Evolutionary conservation across 805 yeast genomes (phyloP), one percentile per base, ranked within the genome.

Genomic region (Saccharomyces mikatae): DNA sequence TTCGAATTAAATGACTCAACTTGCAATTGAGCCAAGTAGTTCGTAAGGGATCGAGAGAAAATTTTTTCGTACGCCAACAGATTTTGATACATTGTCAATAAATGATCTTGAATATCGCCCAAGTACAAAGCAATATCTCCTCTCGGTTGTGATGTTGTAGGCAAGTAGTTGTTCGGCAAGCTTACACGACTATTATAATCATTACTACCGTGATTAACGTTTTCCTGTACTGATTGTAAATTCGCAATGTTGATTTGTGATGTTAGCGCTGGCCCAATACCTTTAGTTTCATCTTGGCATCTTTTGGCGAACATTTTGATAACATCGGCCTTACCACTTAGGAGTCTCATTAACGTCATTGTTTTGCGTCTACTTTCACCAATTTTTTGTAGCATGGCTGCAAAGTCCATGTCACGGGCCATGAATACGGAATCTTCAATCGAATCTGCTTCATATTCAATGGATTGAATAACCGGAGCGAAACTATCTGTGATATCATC

Each of bases 91-190:
- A 91, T 90, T 21, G 97, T 90, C 56, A 89, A 84, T 63, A 90
- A 86, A 78, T 89, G 97, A 76, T 89, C 96, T 72, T 89, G 96
- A 66, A 89, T 89, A 80, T 89, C 97, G 52, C 96, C 96, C 58
- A 89, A 73, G 69, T 87, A 90, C 56, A 90, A 76, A 0, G 95
- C 95, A 71, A 90, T 89, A 63, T 90, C 97, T 27, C 86, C 90
- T 61, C 94, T 78, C 50, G 96, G 96, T 61, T 83, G 81, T 1
- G 79, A 75, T 17, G 68, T 66, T 4, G 57, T 52, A 28, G 67
- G 60, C 14, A 36, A 44, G 46, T 32, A 58, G 49, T 41, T 49
- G 41, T 56, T 36, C 17, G 13, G 10, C 2, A 36, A 36, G 17
- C 22, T 36, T 36, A 1, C 21, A 17, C 17, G 10, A 13, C 21